A percentile compares a stretch with the other conserved stretches of the same genome.
These are phyloP conservation scores for Anisodus tanguticus DNA, from an alignment of 257 asterid species.

Conservation along the genomic window DNA sequence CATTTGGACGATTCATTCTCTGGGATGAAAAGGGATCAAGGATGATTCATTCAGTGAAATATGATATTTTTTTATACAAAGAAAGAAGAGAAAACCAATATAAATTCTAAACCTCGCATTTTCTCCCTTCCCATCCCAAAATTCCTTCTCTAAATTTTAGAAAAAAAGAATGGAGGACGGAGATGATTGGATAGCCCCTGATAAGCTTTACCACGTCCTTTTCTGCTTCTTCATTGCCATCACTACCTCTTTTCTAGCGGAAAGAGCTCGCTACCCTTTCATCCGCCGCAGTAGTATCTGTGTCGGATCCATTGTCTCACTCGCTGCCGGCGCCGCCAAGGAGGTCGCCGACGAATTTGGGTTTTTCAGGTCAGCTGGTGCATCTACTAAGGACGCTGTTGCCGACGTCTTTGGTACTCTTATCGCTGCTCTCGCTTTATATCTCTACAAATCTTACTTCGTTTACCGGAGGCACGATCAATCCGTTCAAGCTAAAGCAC, in stretches of 20 bases:
- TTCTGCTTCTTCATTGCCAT: conserved; percentile 72
- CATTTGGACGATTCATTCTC: background rate
- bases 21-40: background rate
- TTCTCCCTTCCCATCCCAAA: background rate
- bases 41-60: background rate
- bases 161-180: conserved; percentile 57
- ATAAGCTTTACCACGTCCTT: conserved; percentile 70
- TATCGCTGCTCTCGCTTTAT: conserved; percentile 54
- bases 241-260: conserved; percentile 51
- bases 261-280: conserved; percentile 53
- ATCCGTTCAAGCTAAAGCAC: conserved; percentile 35
- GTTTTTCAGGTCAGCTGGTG: conserved; percentile 60
- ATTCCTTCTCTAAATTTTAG: too few relatives aligned
- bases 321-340: conserved; percentile 66
- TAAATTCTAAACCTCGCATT: background rate
- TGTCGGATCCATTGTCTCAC: conserved; percentile 37
- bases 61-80: background rate
- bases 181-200: conserved; percentile 79
- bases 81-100: background rate
- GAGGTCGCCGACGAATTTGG: conserved; percentile 60
- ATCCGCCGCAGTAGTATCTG: conserved; percentile 61
- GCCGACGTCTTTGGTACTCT: conserved; percentile 67
- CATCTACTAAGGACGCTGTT: conserved; percentile 57
- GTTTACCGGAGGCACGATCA: conserved; percentile 37
- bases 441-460: conserved; percentile 34